Evolutionary conservation across 2,329 filamentous ascomycete species (phyloP).

Genomic region (Hawksworthiomyces lignivorus): DNA sequence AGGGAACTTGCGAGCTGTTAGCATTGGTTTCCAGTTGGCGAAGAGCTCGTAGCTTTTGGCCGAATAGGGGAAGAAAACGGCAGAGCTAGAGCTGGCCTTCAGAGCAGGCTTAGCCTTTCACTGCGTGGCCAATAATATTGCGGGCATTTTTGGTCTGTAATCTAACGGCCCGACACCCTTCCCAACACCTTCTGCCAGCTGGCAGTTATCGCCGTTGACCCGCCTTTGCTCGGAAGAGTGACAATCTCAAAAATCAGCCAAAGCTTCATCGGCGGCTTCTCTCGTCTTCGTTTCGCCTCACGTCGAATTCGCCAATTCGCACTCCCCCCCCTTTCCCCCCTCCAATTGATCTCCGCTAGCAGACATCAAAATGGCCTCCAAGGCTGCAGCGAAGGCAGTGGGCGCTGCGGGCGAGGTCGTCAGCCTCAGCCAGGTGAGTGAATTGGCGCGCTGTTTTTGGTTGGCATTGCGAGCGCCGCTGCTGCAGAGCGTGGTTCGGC

Average conservation of each 20-base stretch:
- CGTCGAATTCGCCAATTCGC: no score
- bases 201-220: constrained; percentile 4
- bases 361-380: constrained; percentile 53
- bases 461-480: no score
- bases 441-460: no score
- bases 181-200: constrained; percentile 7
- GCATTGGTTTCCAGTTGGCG: no score
- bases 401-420: constrained; percentile 44
- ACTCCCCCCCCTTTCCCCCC: neutral
- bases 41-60: no score
- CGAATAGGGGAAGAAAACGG: no score
- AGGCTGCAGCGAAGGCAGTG: constrained; percentile 44
- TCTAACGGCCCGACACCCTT: neutral
- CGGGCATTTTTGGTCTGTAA: constrained; percentile 1
- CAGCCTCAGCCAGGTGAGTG: constrained; percentile 50
- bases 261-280: no score
- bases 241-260: constrained; percentile 2
- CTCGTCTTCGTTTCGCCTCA: no score
- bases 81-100: no score
- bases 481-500: no score
- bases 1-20: constrained; percentile 2
- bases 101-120: no score
- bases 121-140: constrained; percentile 7
- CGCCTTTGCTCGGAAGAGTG: constrained; percentile 1
- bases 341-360: no score